Evolutionary conservation across 176 grass and related monocot genomes (phyloP).

Genomic region (Rhipidocladum racemiflorum): DNA sequence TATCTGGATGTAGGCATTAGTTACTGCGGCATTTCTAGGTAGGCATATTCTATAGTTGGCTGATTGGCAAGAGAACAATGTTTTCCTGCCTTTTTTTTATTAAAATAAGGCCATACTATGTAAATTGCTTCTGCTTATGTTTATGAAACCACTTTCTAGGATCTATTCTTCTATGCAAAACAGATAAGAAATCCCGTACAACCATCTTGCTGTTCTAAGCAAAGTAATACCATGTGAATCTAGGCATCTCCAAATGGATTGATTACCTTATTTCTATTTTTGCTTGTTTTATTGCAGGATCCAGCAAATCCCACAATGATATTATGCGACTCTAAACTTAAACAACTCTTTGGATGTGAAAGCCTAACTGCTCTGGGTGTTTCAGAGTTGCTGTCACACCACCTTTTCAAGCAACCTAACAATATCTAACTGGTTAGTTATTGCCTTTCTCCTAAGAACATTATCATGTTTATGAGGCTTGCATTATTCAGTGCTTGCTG

Average conservation of each 20-base stretch:
- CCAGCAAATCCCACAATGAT: constrained; percentile 64
- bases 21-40: neutral
- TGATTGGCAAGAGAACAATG: neutral
- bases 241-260: neutral
- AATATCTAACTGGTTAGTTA: constrained; percentile 64
- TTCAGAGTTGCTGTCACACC: constrained; percentile 68
- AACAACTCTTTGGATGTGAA: constrained; percentile 88
- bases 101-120: neutral
- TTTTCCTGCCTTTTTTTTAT: neutral
- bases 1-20: constrained; percentile 1
- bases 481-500: neutral
- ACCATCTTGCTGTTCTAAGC: neutral
- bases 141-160: neutral
- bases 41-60: neutral
- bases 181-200: neutral
- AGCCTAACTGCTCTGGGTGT: constrained; percentile 60
- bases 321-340: constrained; percentile 72
- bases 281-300: constrained; percentile 54
- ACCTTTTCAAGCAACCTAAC: constrained; percentile 65
- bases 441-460: constrained; percentile 4
- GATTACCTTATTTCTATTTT: neutral
- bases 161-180: constrained; percentile 20
- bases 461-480: neutral
- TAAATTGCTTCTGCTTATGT: neutral
- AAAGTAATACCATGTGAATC: neutral